Percentiles rank a stretch among this genome's conserved stretches.
phyloP scores from a whole-genome alignment of 768 basidiomycete genomes.

The Hericium rajendrae region DNA sequence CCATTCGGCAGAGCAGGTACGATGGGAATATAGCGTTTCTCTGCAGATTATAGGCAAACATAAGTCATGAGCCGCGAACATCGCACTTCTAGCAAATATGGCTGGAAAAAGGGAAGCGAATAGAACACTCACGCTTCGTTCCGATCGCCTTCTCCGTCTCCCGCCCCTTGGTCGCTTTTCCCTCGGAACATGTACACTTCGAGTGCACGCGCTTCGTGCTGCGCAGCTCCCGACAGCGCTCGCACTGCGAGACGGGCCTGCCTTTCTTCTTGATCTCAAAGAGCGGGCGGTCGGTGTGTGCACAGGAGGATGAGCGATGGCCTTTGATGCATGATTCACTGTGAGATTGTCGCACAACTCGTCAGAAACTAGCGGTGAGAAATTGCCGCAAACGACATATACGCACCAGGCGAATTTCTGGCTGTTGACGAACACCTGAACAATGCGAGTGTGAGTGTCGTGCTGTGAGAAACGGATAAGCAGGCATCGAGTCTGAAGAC shows the following conservation, averaged over 20 bases:
- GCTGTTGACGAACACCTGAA: conserved; percentile 14
- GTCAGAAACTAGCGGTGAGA: neutral
- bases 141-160: conserved; percentile 12
- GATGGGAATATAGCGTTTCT: conserved; percentile 16
- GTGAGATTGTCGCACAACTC: neutral
- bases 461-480: too few relatives aligned
- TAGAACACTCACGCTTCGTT: conserved; percentile 12
- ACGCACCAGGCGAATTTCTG: conserved; percentile 14
- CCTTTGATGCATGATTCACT: conserved; percentile 17
- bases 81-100: too few relatives aligned
- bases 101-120: too few relatives aligned
- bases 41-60: neutral
- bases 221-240: conserved; percentile 13
- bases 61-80: neutral
- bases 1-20: conserved; percentile 14
- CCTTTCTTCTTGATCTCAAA: conserved; percentile 16
- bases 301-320: conserved; percentile 15
- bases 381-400: neutral
- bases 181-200: conserved; percentile 14
- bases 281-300: conserved; percentile 14
- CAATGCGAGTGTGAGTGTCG: too few relatives aligned
- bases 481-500: too few relatives aligned
- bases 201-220: conserved; percentile 13
- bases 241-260: conserved; percentile 15
- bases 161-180: neutral